These are phyloP conservation scores for Silene uniflora DNA, from an alignment of 148 eudicot genomes.

Conservation along the genomic window DNA sequence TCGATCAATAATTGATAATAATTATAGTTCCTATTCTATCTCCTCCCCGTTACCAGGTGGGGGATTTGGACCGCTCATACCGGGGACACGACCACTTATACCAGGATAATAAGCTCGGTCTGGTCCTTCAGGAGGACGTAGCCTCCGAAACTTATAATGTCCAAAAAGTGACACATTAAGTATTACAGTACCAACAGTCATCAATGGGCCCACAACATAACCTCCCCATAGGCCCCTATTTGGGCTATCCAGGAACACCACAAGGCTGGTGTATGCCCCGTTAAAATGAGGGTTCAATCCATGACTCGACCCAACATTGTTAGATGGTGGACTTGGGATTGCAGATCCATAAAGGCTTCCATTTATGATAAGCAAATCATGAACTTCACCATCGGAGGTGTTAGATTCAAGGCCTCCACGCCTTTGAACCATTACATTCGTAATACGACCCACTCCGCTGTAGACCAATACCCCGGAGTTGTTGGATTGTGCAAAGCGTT, in stretches of 20 bases:
- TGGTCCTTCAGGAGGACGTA: neutral
- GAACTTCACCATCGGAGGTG: conserved; percentile 10
- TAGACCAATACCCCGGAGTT: conserved; percentile 18
- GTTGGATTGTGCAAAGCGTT: conserved; percentile 1
- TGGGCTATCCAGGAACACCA: conserved; percentile 14
- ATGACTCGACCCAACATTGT: neutral
- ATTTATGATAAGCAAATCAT: conserved; percentile 14
- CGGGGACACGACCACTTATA: neutral
- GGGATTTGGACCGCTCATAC: neutral
- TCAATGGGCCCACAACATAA: conserved; percentile 18
- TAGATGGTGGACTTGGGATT: neutral
- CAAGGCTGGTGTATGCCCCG: conserved; percentile 5
- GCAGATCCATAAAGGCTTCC: conserved; percentile 25
- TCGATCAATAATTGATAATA: neutral
- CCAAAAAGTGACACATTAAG: conserved; percentile 23
- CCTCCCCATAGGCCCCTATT: conserved; percentile 22
- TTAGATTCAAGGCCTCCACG: neutral
- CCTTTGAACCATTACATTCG: conserved; percentile 21
- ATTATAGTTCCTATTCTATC: neutral
- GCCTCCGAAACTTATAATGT: conserved; percentile 14
- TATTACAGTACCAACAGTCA: conserved; percentile 19
- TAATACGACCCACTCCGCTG: conserved; percentile 24
- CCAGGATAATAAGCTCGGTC: neutral
- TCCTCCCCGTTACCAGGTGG: neutral
- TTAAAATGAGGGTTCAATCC: neutral